Evolutionary conservation across 1,139 yeast genomes (phyloP), one percentile per base, ranked within the genome.

Genomic region (Zhuliangozyma parablackwelliae): DNA sequence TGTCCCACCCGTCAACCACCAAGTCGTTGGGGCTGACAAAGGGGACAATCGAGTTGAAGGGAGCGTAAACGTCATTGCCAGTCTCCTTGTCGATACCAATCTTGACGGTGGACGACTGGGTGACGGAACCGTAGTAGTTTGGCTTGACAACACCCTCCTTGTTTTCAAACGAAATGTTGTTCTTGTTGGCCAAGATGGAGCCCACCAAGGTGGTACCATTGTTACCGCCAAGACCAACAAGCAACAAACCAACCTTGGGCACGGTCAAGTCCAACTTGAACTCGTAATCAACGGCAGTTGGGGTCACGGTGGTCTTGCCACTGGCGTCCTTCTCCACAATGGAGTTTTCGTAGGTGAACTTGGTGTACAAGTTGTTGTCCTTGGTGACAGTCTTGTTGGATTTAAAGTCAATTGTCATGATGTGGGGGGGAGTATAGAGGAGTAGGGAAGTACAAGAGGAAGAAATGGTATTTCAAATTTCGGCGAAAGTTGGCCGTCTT

Each of bases 151-250:
- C 71, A 39, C 96, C 95, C 47, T 81, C 85, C 69, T 88, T 88
- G 54, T 85, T 89, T 56, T 86, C 80, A 68, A 90, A 90, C 37
- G 78, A 65, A 45, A 90, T 65, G 47, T 84, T 74, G 63, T 85
- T 75, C 57, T 85, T 87, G 72, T 90, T 90, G 43, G 97, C 95
- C 50, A 85, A 76, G 38, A 83, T 75, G 13, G 96, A 83, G 36
- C 94, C 89, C 42, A 89, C 78, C 53, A 90, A 73, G 21, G 97
- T 90, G 44, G 96, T 76, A 64, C 97, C 97, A 58, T 90, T 90
- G 73, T 90, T 90, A 66, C 97, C 97, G 54, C 97, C 97, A 50
- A 89, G 75, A 50, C 97, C 97, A 37, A 90, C 97, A 49, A 90
- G 75, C 79, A 90, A 67, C 46, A 90, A 71, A 57, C 97, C 97